Percentiles rank a stretch among this genome's conserved stretches.
These are phyloP conservation scores for Coleophoma cylindrospora DNA, from an alignment of 2,329 filamentous ascomycete species.

Conservation along the genomic window DNA sequence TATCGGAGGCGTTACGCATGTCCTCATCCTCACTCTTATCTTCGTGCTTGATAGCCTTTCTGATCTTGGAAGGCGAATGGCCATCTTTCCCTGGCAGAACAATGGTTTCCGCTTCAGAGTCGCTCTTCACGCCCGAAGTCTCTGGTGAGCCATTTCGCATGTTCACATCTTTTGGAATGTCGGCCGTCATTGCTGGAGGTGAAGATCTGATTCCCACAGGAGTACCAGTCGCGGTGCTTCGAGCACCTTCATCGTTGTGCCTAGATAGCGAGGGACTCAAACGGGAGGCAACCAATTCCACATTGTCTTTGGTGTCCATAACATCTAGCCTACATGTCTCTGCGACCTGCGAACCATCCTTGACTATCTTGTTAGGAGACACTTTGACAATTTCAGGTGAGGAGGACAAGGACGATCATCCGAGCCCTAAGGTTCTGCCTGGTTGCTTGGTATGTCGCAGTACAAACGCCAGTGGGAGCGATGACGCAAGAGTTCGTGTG, in stretches of 20 bases:
- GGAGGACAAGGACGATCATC: conserved; percentile 27
- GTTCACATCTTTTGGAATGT: conserved; percentile 16
- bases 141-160: conserved; percentile 9
- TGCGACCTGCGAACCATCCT: conserved; percentile 25
- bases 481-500: no score
- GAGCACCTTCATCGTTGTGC: conserved; percentile 11
- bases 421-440: conserved; percentile 16
- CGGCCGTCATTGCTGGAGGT: conserved; percentile 18
- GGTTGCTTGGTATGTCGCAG: neutral
- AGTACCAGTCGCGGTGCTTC: conserved; percentile 13
- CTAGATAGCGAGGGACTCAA: conserved; percentile 13
- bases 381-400: conserved; percentile 23
- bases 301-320: conserved; percentile 24
- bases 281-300: conserved; percentile 15
- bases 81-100: conserved; percentile 62
- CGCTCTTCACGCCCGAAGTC: conserved; percentile 40
- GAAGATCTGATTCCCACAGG: conserved; percentile 24
- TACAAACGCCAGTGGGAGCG: no score
- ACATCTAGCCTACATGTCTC: conserved; percentile 23
- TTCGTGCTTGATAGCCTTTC: conserved; percentile 58
- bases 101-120: conserved; percentile 69
- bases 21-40: conserved; percentile 54
- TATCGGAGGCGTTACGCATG: conserved; percentile 13
- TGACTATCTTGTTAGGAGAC: conserved; percentile 21
- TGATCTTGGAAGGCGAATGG: conserved; percentile 56